Base-by-base conservation (phyloP, 2,329 filamentous ascomycete species). In the Curvularia verruculosa region DNA sequence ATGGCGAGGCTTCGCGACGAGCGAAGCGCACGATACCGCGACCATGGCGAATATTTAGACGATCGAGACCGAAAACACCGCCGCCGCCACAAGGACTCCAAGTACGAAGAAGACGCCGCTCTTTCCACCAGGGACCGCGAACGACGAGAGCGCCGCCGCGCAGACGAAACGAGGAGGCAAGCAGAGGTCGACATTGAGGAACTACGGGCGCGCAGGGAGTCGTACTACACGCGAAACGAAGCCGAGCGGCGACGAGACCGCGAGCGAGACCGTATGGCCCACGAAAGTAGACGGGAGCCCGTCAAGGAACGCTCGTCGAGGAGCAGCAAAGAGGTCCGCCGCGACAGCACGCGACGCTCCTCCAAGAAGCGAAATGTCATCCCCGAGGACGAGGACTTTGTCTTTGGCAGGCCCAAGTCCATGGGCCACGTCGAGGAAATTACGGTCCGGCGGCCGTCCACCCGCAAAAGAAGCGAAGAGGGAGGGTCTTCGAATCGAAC, bases 121-220 rank as follows among this genome's bases (percentile, higher is more conserved):
- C 4, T 61, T n/a, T 67, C 67, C 47, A 68, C 61, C 49, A 68
- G 72, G 36, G 71, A 74, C 48, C 68, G 71, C 41, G 71, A 74
- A 46, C 69, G 71, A 41, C 56, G 72, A 52, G 71, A 72, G 59
- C 71, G 70, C 41, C 69, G 71, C n/a, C 67, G 66, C 21, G 67
- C 71, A 34, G 70, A 73, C 6, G 71, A 74, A 29, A 66, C 65
- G 0, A 41, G 70, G 23, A 58, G 68, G 1, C 60, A 67, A 49
- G 69, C 71, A 31, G 71, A 76, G 59, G 63, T 76, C 23, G 77
- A 79, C 57, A 57, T 79, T 37, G 74, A 78, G 49, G 78, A 79
- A 49, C 58, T 80, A 47, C 64, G 78, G 50, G 69, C 68, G 29
- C 70, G 71, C 52, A 59, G 78, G 61, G 71, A 72, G 28, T 72